Base-by-base conservation (phyloP, 768 basidiomycete species). In the Phanerochaete carnosa region DNA sequence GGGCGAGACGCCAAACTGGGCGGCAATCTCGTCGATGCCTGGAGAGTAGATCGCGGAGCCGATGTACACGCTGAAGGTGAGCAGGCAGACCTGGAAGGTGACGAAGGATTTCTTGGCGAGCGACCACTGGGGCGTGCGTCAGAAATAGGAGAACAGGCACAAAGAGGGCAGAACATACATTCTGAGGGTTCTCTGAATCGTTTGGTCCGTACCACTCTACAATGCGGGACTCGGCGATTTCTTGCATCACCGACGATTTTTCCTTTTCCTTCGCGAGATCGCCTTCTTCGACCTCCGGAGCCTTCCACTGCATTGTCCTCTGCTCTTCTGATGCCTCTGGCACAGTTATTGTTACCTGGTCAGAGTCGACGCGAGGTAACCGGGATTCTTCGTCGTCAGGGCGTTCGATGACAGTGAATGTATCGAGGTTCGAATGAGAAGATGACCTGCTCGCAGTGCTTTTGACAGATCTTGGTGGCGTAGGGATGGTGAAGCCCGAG, bases 71-170 rank as follows among this genome's bases (percentile, higher is more conserved):
- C n/a, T n/a, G n/a, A n/a, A n/a, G n/a, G n/a, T 75, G 47, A 75
- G 58, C 50, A 75, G 62, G 43, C 71, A 71, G 12, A 74, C 70
- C 45, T 67, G 65, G 49, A 70, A 72, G 23, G 72, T 68, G 13
- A 74, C 71, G 47, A 73, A 71, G 30, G 65, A 57, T 43, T 69
- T 66, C 39, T 67, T 75, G 11, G 49, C 2, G 26, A 65, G 63
- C 1, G 71, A 71, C 74, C 74, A 75, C 55, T 75, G 53, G 16
- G 30, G 8, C 12, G 9, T 9, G 30, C 15, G 7, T 49, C 25
- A 23, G n/a, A 22, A 26, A 3, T 30, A 26, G n/a, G 25, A 25
- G 37, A 19, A 51, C 7, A 39, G 9, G 19, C 37, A 39, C 19
- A 49, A 49, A 49, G 7, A 23, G 28, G 51, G 23, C 30, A 30